Percentiles rank a stretch among this genome's conserved stretches.
Evolutionary conservation across 208 protist species (phyloP).

Genomic region (Trichomonas tenax): DNA sequence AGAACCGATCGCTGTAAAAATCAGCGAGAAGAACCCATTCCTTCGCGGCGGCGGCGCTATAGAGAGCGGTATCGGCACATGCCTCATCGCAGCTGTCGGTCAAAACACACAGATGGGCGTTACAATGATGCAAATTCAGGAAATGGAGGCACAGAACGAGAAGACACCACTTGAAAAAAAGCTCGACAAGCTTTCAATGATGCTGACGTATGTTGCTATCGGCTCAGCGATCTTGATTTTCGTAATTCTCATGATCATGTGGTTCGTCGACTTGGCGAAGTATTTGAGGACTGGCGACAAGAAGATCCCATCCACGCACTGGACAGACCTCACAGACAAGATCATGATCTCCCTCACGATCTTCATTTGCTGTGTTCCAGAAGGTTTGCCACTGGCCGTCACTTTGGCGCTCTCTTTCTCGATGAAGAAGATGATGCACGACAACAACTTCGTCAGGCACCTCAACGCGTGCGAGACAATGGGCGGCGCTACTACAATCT

Average conservation of each 20-base stretch:
- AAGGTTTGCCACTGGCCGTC: conserved; percentile 79
- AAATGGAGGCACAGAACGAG: neutral
- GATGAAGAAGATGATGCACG: conserved; percentile 17
- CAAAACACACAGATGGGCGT: neutral
- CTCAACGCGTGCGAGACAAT: conserved; percentile 41
- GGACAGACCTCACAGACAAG: neutral
- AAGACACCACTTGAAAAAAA: conserved; percentile 4
- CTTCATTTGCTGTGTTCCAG: conserved; percentile 83
- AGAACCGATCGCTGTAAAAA: neutral
- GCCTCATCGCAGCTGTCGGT: neutral
- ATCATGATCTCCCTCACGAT: neutral
- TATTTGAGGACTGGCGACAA: neutral
- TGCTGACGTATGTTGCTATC: neutral
- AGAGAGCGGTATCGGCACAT: neutral
- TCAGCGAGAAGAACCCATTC: neutral
- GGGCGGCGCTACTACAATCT: conserved; percentile 41
- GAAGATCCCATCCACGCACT: neutral
- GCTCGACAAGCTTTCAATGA: neutral
- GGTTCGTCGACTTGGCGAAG: neutral
- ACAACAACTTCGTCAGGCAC: conserved; percentile 23
- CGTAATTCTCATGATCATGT: neutral
- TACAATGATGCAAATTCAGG: neutral
- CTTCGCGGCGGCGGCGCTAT: neutral
- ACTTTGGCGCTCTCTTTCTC: conserved; percentile 49
- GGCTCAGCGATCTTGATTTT: neutral